phyloP scores from a whole-genome alignment of 768 basidiomycete genomes.

The Xerocomellus amylosporus region DNA sequence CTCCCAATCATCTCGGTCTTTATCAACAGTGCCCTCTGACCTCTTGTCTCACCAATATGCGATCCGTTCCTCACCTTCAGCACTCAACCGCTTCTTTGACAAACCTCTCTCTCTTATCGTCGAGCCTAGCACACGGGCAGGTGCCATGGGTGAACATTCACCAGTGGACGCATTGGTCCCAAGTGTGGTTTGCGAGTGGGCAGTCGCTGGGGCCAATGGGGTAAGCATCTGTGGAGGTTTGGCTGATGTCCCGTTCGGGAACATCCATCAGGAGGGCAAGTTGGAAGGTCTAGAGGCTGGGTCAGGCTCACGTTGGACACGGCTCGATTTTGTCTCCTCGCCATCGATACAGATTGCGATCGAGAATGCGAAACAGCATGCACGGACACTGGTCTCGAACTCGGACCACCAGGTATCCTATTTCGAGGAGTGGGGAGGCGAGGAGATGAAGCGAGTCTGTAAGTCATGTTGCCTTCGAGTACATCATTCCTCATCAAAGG shows the following conservation, averaged over 20 bases:
- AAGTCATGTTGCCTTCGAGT: conserved; percentile 24
- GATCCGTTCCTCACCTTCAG: conserved; percentile 62
- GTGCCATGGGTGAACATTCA: conserved; percentile 88
- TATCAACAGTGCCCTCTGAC: conserved; percentile 16
- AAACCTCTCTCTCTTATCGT: conserved; percentile 81
- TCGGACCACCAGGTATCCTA: conserved; percentile 83
- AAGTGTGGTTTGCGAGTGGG: conserved; percentile 82
- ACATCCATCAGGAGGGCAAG: neutral
- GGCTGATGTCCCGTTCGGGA: conserved; percentile 33
- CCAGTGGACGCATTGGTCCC: conserved; percentile 89
- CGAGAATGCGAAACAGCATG: conserved; percentile 53
- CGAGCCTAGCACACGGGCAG: conserved; percentile 80
- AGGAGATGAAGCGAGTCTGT: conserved; percentile 84
- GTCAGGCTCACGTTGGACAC: conserved; percentile 44
- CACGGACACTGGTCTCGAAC: conserved; percentile 59
- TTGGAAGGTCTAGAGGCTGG: conserved; percentile 9
- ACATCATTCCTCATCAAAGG: neutral
- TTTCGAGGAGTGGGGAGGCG: conserved; percentile 78
- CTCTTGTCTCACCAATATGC: conserved; percentile 76
- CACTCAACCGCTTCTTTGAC: conserved; percentile 86
- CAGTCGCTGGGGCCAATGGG: conserved; percentile 41
- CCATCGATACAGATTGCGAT: conserved; percentile 56
- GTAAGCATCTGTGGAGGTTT: conserved; percentile 47
- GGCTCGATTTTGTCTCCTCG: conserved; percentile 76
- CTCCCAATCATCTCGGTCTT: conserved; percentile 9